These are phyloP conservation scores for Fonsecaea pugnacius DNA, from an alignment of 2,329 filamentous ascomycete species.

Conservation along the genomic window DNA sequence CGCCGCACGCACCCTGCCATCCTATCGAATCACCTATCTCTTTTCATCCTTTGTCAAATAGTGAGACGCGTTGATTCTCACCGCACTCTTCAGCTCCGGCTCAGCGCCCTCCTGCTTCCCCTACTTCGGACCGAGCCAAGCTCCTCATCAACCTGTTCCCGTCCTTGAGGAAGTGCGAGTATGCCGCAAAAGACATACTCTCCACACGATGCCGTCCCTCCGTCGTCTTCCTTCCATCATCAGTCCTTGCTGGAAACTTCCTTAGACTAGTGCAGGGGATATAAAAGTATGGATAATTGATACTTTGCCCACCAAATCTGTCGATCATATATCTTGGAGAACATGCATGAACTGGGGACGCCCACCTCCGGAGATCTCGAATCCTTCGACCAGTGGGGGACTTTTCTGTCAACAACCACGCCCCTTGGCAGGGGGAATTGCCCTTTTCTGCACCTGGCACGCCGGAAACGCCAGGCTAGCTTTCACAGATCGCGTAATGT, in stretches of 20 bases:
- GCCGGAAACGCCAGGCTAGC: background rate
- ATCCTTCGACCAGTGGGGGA: slow-evolving; percentile 14
- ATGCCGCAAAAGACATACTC: background rate
- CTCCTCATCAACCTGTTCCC: background rate
- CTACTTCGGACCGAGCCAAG: background rate
- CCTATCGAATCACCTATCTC: background rate
- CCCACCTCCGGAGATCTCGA: background rate
- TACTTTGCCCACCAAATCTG: background rate
- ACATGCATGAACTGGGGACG: slow-evolving; percentile 6
- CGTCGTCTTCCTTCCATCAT: background rate
- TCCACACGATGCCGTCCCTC: background rate
- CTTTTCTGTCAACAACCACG: slow-evolving; percentile 1
- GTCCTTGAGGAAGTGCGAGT: background rate
- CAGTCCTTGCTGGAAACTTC: background rate
- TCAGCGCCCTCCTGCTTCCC: background rate
- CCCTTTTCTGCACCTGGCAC: background rate
- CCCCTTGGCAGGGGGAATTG: slow-evolving; percentile 28
- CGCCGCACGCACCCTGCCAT: background rate
- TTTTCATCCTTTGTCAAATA: background rate
- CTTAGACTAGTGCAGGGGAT: background rate
- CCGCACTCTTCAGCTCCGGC: background rate
- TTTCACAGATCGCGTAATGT: background rate
- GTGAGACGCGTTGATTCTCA: background rate
- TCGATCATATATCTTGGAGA: slow-evolving; percentile 11
- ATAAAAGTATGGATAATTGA: background rate